Evolutionary conservation across 768 basidiomycete genomes (phyloP), one percentile per base, ranked within the genome.

Genomic region (Russula vinacea): DNA sequence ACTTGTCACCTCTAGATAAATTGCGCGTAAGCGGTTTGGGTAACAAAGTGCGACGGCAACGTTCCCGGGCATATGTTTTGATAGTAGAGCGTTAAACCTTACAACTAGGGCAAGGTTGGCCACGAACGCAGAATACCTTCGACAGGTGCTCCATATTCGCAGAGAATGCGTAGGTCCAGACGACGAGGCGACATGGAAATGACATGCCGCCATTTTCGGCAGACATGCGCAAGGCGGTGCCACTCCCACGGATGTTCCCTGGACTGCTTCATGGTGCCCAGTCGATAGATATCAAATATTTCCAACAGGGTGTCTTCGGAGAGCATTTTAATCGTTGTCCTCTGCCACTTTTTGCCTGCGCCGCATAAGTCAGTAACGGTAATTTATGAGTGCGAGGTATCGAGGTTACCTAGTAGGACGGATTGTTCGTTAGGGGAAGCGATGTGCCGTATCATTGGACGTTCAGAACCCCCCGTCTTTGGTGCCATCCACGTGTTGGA

Each of bases 81-180:
- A 29, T 26, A 3, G 14, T 6, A 2, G 26, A 29, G 26, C 13
- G 17, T 42, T 1, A 10, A 17, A 54, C 19, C n/a, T 42, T 33
- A 45, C 26, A 54, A 54, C 33, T 4, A 60, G 14, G 60, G 60
- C 13, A 60, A 11, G 16, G 39, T 29, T 11, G 60, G 60, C 60
- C 59, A 60, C n/a, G 8, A 32, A 6, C 17, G 5, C n/a, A 54
- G 29, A 24, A 44, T 33, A 9, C 24, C 3, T 42, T 5, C 3
- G n/a, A 54, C 24, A 8, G 40, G 40, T 11, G 8, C 17, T 22
- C 40, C 19, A 11, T 8, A 44, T 7, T 24, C 24, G 51, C 51
- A 54, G 0, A 44, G 26, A 11, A 60, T 47, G 7, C n/a, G 29
- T 29, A 60, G 39, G 14, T n/a, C 35, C 16, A 60, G 51, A 45